phyloP scores from a whole-genome alignment of 2,329 filamentous ascomycete genomes.

The Phialophora macrospora region DNA sequence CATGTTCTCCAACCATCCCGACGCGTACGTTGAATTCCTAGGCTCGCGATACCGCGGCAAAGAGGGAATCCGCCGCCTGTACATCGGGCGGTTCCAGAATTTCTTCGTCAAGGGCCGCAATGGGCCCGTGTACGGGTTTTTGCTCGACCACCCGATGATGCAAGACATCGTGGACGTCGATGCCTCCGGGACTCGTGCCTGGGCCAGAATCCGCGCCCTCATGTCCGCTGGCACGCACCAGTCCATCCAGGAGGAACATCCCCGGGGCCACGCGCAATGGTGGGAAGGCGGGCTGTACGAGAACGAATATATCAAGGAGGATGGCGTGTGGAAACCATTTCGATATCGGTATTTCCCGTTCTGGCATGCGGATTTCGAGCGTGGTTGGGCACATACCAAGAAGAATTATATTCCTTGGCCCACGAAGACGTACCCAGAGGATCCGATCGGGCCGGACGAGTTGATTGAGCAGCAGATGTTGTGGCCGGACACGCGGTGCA shows the following conservation, averaged over 20 bases:
- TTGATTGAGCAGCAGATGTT: constrained; percentile 60
- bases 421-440: constrained; percentile 55
- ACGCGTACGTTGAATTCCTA: constrained; percentile 62
- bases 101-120: constrained; percentile 61
- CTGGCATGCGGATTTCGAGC: constrained; percentile 61
- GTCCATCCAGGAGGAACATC: constrained; percentile 56
- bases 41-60: constrained; percentile 60
- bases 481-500: constrained; percentile 61
- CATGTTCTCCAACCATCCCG: constrained; percentile 59
- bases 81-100: constrained; percentile 58
- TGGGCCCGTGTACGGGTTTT: constrained; percentile 61
- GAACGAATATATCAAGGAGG: constrained; percentile 64
- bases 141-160: constrained; percentile 63
- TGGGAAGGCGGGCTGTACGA: constrained; percentile 65
- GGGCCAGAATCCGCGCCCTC: constrained; percentile 59
- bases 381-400: constrained; percentile 60
- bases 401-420: constrained; percentile 61
- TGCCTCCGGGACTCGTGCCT: constrained; percentile 53
- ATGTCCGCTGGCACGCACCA: constrained; percentile 62
- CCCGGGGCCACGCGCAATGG: constrained; percentile 61
- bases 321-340: constrained; percentile 61
- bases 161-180: constrained; percentile 62
- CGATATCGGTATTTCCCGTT: constrained; percentile 62
- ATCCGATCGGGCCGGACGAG: constrained; percentile 59
- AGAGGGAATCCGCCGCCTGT: constrained; percentile 58